Evolutionary conservation across 1,139 yeast genomes (phyloP), one percentile per base, ranked within the genome.

Genomic region (Suhomyces bribrorum): DNA sequence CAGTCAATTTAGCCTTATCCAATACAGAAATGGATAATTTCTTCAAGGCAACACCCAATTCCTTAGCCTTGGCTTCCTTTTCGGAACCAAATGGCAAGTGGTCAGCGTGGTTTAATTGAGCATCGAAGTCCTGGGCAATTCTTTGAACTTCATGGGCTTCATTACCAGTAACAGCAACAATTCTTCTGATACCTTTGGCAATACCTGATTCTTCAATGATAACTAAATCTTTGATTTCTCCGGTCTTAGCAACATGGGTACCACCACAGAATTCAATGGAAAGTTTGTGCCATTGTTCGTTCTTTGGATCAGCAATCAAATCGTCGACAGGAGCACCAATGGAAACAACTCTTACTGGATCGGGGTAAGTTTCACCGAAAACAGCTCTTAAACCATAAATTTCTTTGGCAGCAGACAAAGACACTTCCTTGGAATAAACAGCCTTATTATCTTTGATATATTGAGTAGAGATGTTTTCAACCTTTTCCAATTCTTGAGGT

Each of bases 181-280:
- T 86, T 76, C 99, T 88, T 70, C 99, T 82, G 47, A 87, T 88
- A 66, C 99, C 99, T 73, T 92, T 92, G 46, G 98, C 97, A 63
- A 92, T 92, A 67, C 98, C 98, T 47, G 89, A 80, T 68, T 92
- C 99, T 73, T 92, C 99, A 49, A 84, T 73, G 40, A 92, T 77
- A 31, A 92, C 86, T 50, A 92, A 79, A 53, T 86, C 92, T 64
- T 89, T 89, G 61, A 92, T 94, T 48, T 92, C 98, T 44, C 92
- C 86, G 15, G 98, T 90, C 63, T 84, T 83, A 38, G 80, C 77
- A 49, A 92, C 97, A 58, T 92, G 99, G 13, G 98, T 92, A 66
- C 99, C 99, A 68, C 99, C 99, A 69, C 99, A 92, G 75, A 92
- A 90, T 69, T 94, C 99, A 52, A 94, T 75, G 4, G 97, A 87